phyloP scores from a whole-genome alignment of 2,329 filamentous ascomycete genomes.

The Venturia carpophila region DNA sequence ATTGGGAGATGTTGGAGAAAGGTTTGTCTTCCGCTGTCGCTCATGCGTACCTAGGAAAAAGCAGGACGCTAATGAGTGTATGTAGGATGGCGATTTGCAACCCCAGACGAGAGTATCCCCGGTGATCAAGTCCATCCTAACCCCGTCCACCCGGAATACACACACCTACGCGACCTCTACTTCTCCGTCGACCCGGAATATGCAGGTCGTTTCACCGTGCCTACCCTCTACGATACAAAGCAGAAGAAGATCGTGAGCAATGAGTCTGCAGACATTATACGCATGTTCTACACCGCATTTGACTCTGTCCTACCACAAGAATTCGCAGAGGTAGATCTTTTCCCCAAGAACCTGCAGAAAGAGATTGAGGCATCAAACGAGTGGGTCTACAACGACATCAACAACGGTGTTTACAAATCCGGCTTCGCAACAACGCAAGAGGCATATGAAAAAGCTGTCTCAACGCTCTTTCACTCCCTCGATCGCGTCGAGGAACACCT shows the following conservation, averaged over 20 bases:
- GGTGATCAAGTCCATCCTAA: constrained; percentile 52
- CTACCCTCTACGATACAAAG: constrained; percentile 76
- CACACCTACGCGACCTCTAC: constrained; percentile 71
- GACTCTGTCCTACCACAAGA: constrained; percentile 47
- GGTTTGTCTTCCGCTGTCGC: no score
- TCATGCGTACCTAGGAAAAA: no score
- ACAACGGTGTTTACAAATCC: constrained; percentile 46
- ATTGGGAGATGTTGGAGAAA: constrained; percentile 75
- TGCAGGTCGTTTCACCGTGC: constrained; percentile 75
- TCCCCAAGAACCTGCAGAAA: constrained; percentile 37
- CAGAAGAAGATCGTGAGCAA: constrained; percentile 75
- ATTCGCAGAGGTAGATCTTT: constrained; percentile 38
- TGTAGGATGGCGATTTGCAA: constrained; percentile 75
- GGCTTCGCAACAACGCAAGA: constrained; percentile 47
- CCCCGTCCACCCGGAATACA: constrained; percentile 59
- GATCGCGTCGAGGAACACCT: constrained; percentile 41
- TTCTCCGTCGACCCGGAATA: constrained; percentile 67
- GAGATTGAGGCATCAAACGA: constrained; percentile 44
- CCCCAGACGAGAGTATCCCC: constrained; percentile 51
- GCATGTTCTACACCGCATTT: constrained; percentile 81
- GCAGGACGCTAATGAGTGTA: not conserved
- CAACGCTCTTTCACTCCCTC: constrained; percentile 40
- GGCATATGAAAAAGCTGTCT: constrained; percentile 42
- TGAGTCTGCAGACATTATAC: constrained; percentile 84
- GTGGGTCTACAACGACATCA: constrained; percentile 47